phyloP scores from a whole-genome alignment of 2,329 filamentous ascomycete species.

The Nemania abortiva region DNA sequence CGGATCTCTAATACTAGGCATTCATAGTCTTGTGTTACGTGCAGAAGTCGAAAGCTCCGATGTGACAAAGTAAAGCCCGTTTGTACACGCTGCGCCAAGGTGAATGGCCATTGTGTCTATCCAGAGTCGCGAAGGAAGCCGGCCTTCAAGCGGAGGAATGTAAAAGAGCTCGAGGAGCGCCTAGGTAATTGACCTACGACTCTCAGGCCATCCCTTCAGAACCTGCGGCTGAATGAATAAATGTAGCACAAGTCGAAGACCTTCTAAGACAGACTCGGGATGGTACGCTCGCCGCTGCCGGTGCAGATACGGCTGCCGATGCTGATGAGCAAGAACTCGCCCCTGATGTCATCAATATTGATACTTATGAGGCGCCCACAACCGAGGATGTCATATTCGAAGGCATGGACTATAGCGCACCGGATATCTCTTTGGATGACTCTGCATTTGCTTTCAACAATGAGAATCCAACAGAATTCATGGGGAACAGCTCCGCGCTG shows the following conservation, averaged over 20 bases:
- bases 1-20: slow-evolving; percentile 42
- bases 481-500: slow-evolving; percentile 37
- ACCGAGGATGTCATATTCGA: slow-evolving; percentile 47
- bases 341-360: slow-evolving; percentile 46
- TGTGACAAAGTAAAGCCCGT: slow-evolving; percentile 85
- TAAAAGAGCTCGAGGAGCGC: slow-evolving; percentile 88
- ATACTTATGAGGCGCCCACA: slow-evolving; percentile 38
- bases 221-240: slow-evolving; percentile 30
- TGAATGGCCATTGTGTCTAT: slow-evolving; percentile 84
- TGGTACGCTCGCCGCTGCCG: slow-evolving; percentile 1
- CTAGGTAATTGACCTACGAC: slow-evolving; percentile 69
- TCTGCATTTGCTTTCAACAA: slow-evolving; percentile 38
- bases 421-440: slow-evolving; percentile 32
- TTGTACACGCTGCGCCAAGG: slow-evolving; percentile 82
- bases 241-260: slow-evolving; percentile 82
- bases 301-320: slow-evolving; percentile 25
- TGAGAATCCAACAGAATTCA: slow-evolving; percentile 34
- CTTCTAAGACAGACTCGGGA: slow-evolving; percentile 75
- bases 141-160: slow-evolving; percentile 87
- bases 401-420: slow-evolving; percentile 45
- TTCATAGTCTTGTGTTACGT: slow-evolving; percentile 60
- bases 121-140: slow-evolving; percentile 91
- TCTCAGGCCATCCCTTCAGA: slow-evolving; percentile 12
- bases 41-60: slow-evolving; percentile 85
- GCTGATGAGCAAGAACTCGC: slow-evolving; percentile 46